Conservation (phyloP, 129 eudicot species). For the Smallanthus sonchifolius region DNA sequence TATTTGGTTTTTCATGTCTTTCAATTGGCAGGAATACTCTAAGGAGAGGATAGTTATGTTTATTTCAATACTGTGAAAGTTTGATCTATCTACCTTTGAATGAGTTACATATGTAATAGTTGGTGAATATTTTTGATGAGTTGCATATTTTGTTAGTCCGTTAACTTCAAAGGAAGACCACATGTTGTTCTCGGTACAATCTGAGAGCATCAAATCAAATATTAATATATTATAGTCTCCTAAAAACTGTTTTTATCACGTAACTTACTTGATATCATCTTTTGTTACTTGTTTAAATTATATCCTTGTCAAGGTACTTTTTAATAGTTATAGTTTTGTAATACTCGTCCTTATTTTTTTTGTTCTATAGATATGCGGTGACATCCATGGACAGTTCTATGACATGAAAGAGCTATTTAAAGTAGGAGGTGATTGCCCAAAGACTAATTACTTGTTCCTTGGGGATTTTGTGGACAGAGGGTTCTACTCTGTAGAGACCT, state of each 20-base stretch:
- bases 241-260: neutral
- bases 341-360: neutral
- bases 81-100: no score
- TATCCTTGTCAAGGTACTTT: neutral
- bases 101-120: no score
- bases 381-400: constrained; percentile 97
- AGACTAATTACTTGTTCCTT: constrained; percentile 97
- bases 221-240: neutral
- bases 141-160: neutral
- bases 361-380: constrained; percentile 83
- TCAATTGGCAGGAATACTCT: no score
- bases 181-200: neutral
- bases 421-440: constrained; percentile 99
- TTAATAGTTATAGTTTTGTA: neutral
- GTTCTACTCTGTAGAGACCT: constrained; percentile 95
- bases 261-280: neutral
- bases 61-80: no score
- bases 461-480: constrained; percentile 99
- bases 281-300: neutral
- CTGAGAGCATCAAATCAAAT: neutral
- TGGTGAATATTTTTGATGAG: no score
- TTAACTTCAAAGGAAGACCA: neutral
- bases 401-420: constrained; percentile 98
- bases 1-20: no score
- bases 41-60: no score